These are phyloP conservation scores for Drechslerella dactyloides DNA, from an alignment of 2,329 filamentous ascomycete species.

Conservation along the genomic window DNA sequence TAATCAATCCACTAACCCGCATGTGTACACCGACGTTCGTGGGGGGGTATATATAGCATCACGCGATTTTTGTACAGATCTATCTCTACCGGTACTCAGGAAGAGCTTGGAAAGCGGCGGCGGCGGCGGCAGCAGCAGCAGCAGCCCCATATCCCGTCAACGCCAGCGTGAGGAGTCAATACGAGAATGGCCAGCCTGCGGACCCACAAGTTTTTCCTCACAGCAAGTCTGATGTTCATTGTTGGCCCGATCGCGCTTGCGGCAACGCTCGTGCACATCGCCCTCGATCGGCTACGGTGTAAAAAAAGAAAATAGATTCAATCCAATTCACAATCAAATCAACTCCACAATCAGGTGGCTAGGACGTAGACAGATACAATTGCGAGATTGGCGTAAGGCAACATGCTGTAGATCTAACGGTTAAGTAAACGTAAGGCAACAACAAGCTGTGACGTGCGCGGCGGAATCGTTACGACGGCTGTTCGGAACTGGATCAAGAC, in stretches of 20 bases:
- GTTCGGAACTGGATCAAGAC: no score
- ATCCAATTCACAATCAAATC: not conserved
- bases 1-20: no score
- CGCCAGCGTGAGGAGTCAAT: slow-evolving; percentile 1
- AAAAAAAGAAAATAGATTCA: slow-evolving; percentile 13
- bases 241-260: slow-evolving; percentile 27
- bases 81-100: not conserved
- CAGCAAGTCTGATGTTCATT: slow-evolving; percentile 17
- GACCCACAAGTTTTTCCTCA: slow-evolving; percentile 24
- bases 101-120: no score
- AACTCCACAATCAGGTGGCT: no score
- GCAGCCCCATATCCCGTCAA: slow-evolving; percentile 5
- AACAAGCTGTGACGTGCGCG: no score
- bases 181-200: slow-evolving; percentile 21
- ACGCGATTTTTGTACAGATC: not conserved
- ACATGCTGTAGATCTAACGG: no score
- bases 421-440: no score
- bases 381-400: no score
- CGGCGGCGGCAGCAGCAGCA: not conserved
- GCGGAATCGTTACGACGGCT: no score
- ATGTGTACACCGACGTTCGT: no score
- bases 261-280: slow-evolving; percentile 19
- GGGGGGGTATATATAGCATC: not conserved
- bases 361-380: no score
- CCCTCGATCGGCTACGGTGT: slow-evolving; percentile 15